A percentile compares a stretch with the other conserved stretches of the same genome.
Evolutionary conservation across 2,329 filamentous ascomycete species (phyloP).

Genomic region (Stromatinia cepivora): DNA sequence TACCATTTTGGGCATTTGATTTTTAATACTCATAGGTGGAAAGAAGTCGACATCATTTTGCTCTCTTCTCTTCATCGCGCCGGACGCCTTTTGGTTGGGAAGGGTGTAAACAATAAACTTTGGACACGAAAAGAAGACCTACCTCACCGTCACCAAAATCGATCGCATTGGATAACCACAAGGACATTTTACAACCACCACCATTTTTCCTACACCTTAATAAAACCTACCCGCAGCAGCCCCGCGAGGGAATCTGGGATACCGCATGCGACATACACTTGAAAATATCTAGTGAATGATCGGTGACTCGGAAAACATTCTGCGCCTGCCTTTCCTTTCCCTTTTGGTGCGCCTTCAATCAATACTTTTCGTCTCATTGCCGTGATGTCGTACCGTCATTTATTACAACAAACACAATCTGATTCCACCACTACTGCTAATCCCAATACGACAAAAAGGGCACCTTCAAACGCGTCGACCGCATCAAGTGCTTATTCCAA

Average conservation of each 20-base stretch:
- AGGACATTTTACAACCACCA: not conserved
- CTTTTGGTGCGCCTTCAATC: constrained; percentile 4
- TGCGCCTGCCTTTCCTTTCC: constrained; percentile 12
- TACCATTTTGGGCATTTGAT: not conserved
- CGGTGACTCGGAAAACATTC: not conserved
- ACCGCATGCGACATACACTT: constrained; percentile 7
- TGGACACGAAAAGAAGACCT: not conserved
- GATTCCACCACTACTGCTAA: constrained; percentile 43
- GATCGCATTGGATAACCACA: not conserved
- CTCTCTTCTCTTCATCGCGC: not conserved
- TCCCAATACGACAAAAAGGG: constrained; percentile 48
- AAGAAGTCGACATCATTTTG: not conserved
- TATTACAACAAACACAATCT: constrained; percentile 58
- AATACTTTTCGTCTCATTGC: constrained; percentile 20
- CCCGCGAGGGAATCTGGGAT: not conserved
- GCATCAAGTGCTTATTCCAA: constrained; percentile 68
- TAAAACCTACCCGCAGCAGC: not conserved
- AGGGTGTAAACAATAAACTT: not conserved
- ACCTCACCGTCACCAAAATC: not conserved
- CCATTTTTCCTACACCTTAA: not conserved
- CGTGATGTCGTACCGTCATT: constrained; percentile 59
- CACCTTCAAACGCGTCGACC: constrained; percentile 70
- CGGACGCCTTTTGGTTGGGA: constrained; percentile 6
- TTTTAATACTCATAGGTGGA: not conserved
- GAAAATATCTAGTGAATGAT: not conserved